These are phyloP conservation scores for Globisporangium iwayamae DNA, from an alignment of 352 stramenopile genomes.

Conservation along the genomic window DNA sequence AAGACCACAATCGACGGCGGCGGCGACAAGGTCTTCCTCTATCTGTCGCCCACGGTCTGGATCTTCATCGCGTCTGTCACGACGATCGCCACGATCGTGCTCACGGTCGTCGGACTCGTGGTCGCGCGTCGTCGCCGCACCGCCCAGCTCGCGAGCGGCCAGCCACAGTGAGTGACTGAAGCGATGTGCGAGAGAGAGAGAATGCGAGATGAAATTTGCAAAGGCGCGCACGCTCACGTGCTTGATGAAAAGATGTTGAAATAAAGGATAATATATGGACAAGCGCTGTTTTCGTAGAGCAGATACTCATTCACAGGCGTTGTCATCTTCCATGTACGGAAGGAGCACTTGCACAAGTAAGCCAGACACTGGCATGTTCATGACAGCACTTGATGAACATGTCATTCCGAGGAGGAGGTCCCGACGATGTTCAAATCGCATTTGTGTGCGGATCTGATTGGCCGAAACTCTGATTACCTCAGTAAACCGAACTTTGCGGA, in stretches of 20 bases:
- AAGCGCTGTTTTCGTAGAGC: background rate
- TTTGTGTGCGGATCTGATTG: too few relatives aligned
- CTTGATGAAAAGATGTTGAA: conserved; percentile 11
- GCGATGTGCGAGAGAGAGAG: background rate
- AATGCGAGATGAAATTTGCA: background rate
- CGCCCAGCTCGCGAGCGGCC: conserved; percentile 2
- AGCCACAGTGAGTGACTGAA: background rate
- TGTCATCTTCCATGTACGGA: too few relatives aligned
- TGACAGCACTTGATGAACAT: too few relatives aligned
- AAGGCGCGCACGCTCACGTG: background rate
- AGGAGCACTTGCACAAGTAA: background rate
- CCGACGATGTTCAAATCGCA: too few relatives aligned
- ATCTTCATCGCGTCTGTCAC: conserved; percentile 26
- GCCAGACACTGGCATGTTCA: background rate
- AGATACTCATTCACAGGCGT: background rate
- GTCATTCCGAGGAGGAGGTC: too few relatives aligned
- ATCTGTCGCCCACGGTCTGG: conserved; percentile 30
- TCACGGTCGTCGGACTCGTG: conserved; percentile 30
- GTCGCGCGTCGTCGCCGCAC: conserved; percentile 18
- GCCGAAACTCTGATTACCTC: too few relatives aligned
- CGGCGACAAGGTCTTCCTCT: conserved; percentile 33
- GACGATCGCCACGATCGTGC: conserved; percentile 14
- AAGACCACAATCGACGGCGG: conserved; percentile 52
- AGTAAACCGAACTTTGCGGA: too few relatives aligned
- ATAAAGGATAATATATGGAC: conserved; percentile 13